Conservation (phyloP, 345 rosid genomes). For the Populus deltoides region DNA sequence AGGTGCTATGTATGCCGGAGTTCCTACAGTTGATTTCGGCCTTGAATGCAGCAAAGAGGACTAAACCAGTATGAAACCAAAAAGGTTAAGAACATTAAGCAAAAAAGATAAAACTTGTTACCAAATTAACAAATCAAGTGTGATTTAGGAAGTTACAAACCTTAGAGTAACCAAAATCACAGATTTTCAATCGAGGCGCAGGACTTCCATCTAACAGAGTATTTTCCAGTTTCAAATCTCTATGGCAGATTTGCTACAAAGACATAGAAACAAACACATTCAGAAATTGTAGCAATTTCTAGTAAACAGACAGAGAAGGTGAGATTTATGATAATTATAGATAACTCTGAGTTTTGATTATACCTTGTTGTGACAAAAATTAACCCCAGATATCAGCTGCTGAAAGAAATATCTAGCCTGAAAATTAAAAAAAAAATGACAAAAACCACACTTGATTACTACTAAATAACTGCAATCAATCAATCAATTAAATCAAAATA, state of each 20-base stretch:
- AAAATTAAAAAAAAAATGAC: slow-evolving; percentile 2
- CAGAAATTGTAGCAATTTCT: background rate
- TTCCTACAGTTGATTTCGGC: slow-evolving; percentile 93
- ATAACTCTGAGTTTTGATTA: background rate
- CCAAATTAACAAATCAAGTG: background rate
- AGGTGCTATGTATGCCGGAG: slow-evolving; percentile 93
- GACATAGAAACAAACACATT: background rate
- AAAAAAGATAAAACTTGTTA: background rate
- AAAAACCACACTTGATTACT: background rate
- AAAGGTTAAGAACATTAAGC: background rate
- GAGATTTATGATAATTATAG: background rate
- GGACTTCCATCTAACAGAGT: slow-evolving; percentile 89
- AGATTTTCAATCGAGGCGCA: slow-evolving; percentile 83
- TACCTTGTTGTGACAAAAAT: slow-evolving; percentile 80
- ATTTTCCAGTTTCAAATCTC: slow-evolving; percentile 92
- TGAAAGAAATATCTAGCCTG: slow-evolving; percentile 96
- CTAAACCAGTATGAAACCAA: slow-evolving; percentile 24
- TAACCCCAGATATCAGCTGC: slow-evolving; percentile 82
- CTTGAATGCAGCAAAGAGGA: slow-evolving; percentile 85
- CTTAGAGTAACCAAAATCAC: slow-evolving; percentile 97
- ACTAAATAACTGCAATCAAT: background rate
- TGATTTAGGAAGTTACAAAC: slow-evolving; percentile 18
- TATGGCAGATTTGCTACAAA: slow-evolving; percentile 86
- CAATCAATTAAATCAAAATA: background rate
- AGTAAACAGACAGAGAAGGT: background rate